Conservation (phyloP, 352 stramenopile genomes). For the Phytophthora cajani region DNA sequence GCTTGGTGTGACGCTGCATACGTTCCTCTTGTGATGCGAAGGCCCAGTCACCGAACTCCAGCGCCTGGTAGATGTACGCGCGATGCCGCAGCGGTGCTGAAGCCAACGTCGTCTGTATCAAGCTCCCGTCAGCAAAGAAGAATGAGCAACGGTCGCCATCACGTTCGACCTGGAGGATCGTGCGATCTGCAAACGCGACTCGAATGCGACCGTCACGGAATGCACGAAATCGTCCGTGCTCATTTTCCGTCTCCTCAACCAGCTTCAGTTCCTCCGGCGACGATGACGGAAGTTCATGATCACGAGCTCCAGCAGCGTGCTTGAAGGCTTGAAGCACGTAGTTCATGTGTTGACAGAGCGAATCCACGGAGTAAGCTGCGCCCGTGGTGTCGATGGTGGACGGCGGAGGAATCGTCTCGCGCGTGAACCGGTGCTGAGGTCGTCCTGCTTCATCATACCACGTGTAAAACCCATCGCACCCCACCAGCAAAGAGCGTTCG, state of each 20-base stretch:
- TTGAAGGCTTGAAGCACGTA: conserved; percentile 42
- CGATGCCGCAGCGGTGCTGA: conserved; percentile 47
- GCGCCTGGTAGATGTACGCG: conserved; percentile 58
- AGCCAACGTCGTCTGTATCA: conserved; percentile 41
- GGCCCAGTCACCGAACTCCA: conserved; percentile 75
- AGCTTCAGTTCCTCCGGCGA: conserved; percentile 25
- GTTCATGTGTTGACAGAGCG: conserved; percentile 43
- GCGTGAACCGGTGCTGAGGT: conserved; percentile 61
- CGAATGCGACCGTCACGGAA: conserved; percentile 71
- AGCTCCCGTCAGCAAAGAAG: conserved; percentile 57
- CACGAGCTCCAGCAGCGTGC: conserved; percentile 2
- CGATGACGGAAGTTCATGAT: background rate
- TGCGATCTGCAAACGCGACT: conserved; percentile 73
- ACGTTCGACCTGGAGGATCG: conserved; percentile 67
- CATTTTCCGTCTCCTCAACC: conserved; percentile 52
- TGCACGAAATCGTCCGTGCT: conserved; percentile 66
- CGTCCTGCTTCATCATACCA: conserved; percentile 43
- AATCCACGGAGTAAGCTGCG: conserved; percentile 16
- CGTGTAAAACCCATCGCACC: conserved; percentile 53
- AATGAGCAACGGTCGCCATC: conserved; percentile 51
- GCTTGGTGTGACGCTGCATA: conserved; percentile 45
- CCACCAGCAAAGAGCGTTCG: conserved; percentile 28
- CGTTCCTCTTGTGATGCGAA: conserved; percentile 62
- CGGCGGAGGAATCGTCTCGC: conserved; percentile 60
- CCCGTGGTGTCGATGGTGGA: conserved; percentile 25